Base-by-base conservation (phyloP, 1,284 basidiomycete species). In the Ganoderma leucocontextum region DNA sequence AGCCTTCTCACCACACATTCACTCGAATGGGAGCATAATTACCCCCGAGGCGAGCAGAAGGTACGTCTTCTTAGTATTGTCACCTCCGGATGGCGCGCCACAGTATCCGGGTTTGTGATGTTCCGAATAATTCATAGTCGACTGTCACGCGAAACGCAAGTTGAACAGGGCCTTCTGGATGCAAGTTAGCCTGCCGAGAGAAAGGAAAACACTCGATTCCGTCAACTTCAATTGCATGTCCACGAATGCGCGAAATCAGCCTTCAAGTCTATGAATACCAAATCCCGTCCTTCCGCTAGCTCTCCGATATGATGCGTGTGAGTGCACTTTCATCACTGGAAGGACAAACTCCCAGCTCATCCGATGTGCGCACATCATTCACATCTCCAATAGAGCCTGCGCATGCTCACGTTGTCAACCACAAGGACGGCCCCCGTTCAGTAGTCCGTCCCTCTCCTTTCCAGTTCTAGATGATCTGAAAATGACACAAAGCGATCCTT, bases 221-320 rank as follows among this genome's bases (percentile, higher is more conserved):
- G n/a, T n/a, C 44, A 10, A 47, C 19, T 47, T 5, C 47, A 52
- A 52, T 2, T 25, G 47, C 25, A 52, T 10, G 22, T 22, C 10
- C 25, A 4, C 22, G 47, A 49, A 22, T 25, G 22, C 47, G 22
- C 47, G 47, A 52, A 25, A 52, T 17, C 44, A 47, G n/a, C n/a
- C 44, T 47, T 22, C 44, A 47, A 22, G 19, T 47, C 44, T 47
- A 47, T 22, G 47, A 52, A 52, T 25, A 52, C 47, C 47, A 13
- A 52, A 25, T 13, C 12, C 47, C 22, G 22, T 52, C 47, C 47
- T 52, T 52, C 22, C 22, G 12, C 22, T 6, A 25, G 47, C 22
- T 25, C 47, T 52, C 47, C 47, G 12, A 52, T 55, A 55, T 55
- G 17, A 33, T 55, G 29, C 52, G 52, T 55, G 52, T 53, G 52